Conservation (phyloP, 768 basidiomycete genomes). For the Tephrocybe sp. region DNA sequence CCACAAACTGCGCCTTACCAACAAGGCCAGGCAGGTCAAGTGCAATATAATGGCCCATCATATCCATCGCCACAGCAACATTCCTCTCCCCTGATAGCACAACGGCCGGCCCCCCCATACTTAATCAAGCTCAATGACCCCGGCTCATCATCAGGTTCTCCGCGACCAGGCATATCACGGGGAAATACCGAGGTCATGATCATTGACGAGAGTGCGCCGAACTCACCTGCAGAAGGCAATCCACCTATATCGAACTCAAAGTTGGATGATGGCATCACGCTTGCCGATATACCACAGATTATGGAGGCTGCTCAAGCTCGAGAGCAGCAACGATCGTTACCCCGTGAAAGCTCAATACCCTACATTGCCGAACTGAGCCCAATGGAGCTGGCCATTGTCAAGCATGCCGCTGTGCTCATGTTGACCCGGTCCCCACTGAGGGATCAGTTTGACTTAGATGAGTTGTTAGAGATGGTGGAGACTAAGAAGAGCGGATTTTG, state of each 20-base stretch:
- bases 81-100: conserved; percentile 24
- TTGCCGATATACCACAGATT: conserved; percentile 92
- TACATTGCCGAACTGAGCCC: conserved; percentile 83
- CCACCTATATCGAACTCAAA: conserved; percentile 28
- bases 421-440: conserved; percentile 76
- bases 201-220: conserved; percentile 76
- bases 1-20: conserved; percentile 30
- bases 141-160: conserved; percentile 40
- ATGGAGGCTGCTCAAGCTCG: conserved; percentile 91
- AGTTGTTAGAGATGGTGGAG: conserved; percentile 91
- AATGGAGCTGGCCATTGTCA: conserved; percentile 87
- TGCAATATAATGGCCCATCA: conserved; percentile 32
- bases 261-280: conserved; percentile 81
- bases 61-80: conserved; percentile 26
- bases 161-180: conserved; percentile 70
- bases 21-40: conserved; percentile 35
- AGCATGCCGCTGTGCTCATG: conserved; percentile 84
- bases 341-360: conserved; percentile 74
- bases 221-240: conserved; percentile 60
- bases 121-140: conserved; percentile 38
- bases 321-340: conserved; percentile 82
- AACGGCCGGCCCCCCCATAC: conserved; percentile 35
- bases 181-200: conserved; percentile 89
- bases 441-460: conserved; percentile 88
- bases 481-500: conserved; percentile 93